These are phyloP conservation scores for Coemansia sp. DNA, from an alignment of 371 early-diverging fungal genomes.

Conservation along the genomic window DNA sequence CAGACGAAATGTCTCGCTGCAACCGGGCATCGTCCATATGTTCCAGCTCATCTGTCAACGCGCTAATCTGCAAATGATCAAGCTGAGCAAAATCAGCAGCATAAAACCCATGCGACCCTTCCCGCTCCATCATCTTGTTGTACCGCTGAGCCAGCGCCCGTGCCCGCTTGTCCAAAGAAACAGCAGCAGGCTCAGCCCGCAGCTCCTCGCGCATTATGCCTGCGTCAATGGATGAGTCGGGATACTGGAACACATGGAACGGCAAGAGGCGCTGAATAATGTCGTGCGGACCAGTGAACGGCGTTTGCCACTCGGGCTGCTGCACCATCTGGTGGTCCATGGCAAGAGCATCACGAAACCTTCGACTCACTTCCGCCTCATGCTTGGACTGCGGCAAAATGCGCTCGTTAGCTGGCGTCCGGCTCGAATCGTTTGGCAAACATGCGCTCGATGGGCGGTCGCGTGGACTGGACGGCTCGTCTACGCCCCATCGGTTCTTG, in stretches of 20 bases:
- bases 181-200: neutral
- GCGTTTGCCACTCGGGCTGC: conserved; percentile 58
- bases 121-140: conserved; percentile 8
- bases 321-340: conserved; percentile 57
- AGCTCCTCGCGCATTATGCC: conserved; percentile 13
- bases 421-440: neutral
- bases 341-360: conserved; percentile 49
- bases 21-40: conserved; percentile 21
- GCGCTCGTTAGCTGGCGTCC: neutral
- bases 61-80: conserved; percentile 11
- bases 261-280: conserved; percentile 66
- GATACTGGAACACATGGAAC: conserved; percentile 72
- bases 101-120: conserved; percentile 20
- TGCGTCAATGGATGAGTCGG: conserved; percentile 59
- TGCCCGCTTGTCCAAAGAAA: conserved; percentile 1
- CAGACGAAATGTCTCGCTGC: conserved; percentile 33
- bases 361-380: conserved; percentile 29
- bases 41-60: conserved; percentile 10
- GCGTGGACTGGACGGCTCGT: neutral
- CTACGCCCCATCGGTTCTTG: conserved; percentile 19
- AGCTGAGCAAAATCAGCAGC: conserved; percentile 21
- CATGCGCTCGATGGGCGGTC: neutral
- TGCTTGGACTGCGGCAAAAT: conserved; percentile 7
- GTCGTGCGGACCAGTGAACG: conserved; percentile 62
- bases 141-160: conserved; percentile 14